Percentiles rank a stretch among this genome's conserved stretches.
Conservation (phyloP, 768 basidiomycete species). For the Tulasnella sp. region DNA sequence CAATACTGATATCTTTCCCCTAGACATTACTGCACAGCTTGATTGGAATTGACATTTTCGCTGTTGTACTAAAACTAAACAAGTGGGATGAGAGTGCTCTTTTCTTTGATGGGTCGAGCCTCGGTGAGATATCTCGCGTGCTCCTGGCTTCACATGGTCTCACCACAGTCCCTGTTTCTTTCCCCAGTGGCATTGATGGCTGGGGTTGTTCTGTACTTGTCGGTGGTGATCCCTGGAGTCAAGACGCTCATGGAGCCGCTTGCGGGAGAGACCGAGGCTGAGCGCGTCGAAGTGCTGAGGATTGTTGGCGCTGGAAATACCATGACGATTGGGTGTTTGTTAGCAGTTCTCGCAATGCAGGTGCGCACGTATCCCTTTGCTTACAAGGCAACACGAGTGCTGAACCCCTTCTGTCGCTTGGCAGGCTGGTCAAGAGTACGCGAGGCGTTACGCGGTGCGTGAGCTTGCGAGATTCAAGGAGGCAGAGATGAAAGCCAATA, state of each 20-base stretch:
- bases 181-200: conserved; percentile 61
- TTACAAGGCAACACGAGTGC: conserved; percentile 8
- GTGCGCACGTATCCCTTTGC: conserved; percentile 33
- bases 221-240: conserved; percentile 69
- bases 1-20: not conserved
- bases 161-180: not conserved
- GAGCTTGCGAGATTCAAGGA: conserved; percentile 34
- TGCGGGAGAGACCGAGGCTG: conserved; percentile 45
- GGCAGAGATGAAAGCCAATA: conserved; percentile 26
- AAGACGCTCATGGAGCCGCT: conserved; percentile 61
- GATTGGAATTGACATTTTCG: conserved; percentile 64
- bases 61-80: conserved; percentile 67
- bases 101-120: conserved; percentile 85
- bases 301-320: conserved; percentile 81
- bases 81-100: conserved; percentile 88
- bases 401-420: conserved; percentile 19
- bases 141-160: not conserved
- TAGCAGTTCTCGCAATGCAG: conserved; percentile 59
- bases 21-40: conserved; percentile 83
- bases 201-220: conserved; percentile 65
- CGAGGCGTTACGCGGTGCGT: conserved; percentile 46
- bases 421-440: conserved; percentile 82
- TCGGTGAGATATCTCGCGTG: conserved; percentile 49
- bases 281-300: conserved; percentile 67
- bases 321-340: conserved; percentile 61